Evolutionary conservation across 1,139 yeast genomes (phyloP).

Genomic region (Debaryomyces fabryi): DNA sequence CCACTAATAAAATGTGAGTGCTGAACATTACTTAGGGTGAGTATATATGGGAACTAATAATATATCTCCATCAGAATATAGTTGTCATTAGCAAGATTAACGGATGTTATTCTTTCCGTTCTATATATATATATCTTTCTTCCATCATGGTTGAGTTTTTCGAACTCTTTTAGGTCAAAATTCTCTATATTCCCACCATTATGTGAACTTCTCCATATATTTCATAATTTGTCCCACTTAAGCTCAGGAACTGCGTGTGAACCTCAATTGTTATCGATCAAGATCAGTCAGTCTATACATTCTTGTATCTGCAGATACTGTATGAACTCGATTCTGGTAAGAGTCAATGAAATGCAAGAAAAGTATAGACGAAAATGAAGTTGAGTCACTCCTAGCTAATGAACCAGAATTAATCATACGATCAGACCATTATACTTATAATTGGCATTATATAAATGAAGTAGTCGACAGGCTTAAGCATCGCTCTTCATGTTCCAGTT

Average conservation of each 20-base stretch:
- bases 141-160: neutral
- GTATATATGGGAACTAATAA: neutral
- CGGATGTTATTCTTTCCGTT: too few species aligned
- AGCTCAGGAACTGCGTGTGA: neutral
- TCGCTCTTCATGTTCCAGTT: neutral
- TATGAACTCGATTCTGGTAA: neutral
- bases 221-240: constrained; percentile 4
- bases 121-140: neutral
- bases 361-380: neutral
- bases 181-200: neutral
- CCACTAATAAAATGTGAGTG: neutral
- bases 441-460: too few species aligned
- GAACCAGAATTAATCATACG: neutral
- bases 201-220: neutral
- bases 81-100: neutral
- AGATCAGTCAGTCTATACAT: neutral
- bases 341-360: neutral
- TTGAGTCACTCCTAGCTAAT: neutral
- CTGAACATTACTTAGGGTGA: neutral
- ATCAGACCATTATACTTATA: too few species aligned
- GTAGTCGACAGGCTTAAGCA: too few species aligned
- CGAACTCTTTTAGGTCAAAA: neutral
- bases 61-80: neutral
- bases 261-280: constrained; percentile 1
- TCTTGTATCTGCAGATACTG: neutral